These are phyloP conservation scores for Clarireedia homoeocarpa DNA, from an alignment of 2,329 filamentous ascomycete species.

Conservation along the genomic window DNA sequence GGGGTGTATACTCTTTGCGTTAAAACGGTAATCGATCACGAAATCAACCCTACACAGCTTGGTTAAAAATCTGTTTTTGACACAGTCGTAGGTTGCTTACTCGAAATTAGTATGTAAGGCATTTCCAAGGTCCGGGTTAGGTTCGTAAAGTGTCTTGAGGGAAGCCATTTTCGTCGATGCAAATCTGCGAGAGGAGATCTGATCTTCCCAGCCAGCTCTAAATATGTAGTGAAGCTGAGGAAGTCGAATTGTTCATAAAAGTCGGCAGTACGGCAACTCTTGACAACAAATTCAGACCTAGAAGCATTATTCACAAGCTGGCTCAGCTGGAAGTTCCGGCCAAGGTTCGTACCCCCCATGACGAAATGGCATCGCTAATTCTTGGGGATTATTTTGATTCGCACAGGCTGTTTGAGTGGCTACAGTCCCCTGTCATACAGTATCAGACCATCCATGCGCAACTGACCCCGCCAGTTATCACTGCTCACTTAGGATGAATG, in stretches of 20 bases:
- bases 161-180: conserved; percentile 21
- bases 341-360: neutral
- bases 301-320: neutral
- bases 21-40: conserved; percentile 73
- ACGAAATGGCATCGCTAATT: conserved; percentile 5
- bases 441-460: too few species aligned
- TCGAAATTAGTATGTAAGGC: conserved; percentile 34
- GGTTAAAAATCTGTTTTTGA: conserved; percentile 7
- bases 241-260: conserved; percentile 1
- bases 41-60: conserved; percentile 62
- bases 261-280: conserved; percentile 11
- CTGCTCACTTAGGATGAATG: neutral
- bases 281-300: neutral
- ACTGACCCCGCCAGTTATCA: too few species aligned
- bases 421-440: too few species aligned
- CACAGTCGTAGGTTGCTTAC: conserved; percentile 25
- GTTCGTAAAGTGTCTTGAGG: conserved; percentile 20
- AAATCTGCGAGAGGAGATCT: conserved; percentile 2
- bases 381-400: neutral
- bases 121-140: conserved; percentile 16
- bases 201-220: neutral
- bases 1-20: conserved; percentile 47
- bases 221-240: neutral
- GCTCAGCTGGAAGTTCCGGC: neutral
- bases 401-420: too few species aligned